Evolutionary conservation across 306 rosid genomes (phyloP).

Genomic region (Sicyos edulis): DNA sequence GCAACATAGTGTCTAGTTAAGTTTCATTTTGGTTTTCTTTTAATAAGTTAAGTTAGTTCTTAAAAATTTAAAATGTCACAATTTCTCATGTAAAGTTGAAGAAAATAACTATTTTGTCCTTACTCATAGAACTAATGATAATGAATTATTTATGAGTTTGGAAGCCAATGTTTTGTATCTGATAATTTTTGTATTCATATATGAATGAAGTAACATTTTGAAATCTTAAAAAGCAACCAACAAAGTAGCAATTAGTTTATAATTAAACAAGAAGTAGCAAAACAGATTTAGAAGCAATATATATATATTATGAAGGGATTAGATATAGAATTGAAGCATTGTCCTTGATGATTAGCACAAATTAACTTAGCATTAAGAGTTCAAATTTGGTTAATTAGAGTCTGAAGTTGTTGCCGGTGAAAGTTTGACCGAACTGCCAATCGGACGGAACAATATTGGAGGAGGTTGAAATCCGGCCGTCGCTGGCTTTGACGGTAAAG

Average conservation of each 20-base stretch:
- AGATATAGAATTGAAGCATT: neutral
- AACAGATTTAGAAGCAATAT: neutral
- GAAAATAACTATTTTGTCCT: too few relatives aligned
- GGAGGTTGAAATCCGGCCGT: constrained; percentile 48
- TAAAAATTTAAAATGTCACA: too few relatives aligned
- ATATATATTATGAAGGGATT: neutral
- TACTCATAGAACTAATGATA: too few relatives aligned
- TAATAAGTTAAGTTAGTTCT: neutral
- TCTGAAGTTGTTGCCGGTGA: constrained; percentile 47
- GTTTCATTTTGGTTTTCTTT: too few relatives aligned
- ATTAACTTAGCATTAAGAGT: neutral
- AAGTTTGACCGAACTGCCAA: constrained; percentile 69
- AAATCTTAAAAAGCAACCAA: too few relatives aligned
- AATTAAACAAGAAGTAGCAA: neutral
- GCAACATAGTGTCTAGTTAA: too few relatives aligned
- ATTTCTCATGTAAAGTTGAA: too few relatives aligned
- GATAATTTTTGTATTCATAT: too few relatives aligned
- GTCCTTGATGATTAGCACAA: neutral
- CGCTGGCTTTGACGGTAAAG: constrained; percentile 51
- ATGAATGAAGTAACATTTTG: too few relatives aligned
- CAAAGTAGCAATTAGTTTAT: neutral
- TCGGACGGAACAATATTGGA: constrained; percentile 43
- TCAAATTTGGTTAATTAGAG: constrained; percentile 17
- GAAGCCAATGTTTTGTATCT: neutral
- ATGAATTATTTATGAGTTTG: too few relatives aligned